These are phyloP conservation scores for Auricularia cornea DNA, from an alignment of 768 basidiomycete species.

Conservation along the genomic window DNA sequence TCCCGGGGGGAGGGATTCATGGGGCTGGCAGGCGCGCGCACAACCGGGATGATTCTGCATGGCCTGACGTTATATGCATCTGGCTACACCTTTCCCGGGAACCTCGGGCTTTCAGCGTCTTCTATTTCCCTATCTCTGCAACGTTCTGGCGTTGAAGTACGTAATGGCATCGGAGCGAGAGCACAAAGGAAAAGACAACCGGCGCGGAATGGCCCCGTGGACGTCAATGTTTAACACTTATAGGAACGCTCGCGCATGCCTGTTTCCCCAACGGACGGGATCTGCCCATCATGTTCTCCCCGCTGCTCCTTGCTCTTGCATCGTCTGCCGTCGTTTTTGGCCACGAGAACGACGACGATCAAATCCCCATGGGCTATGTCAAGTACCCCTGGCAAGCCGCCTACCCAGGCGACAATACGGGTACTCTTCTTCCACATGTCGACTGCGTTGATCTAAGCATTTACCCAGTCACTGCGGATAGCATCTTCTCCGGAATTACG, in stretches of 20 bases:
- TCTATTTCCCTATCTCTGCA: conserved; percentile 2
- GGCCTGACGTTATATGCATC: neutral
- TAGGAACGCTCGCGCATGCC: neutral
- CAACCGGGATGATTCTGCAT: neutral
- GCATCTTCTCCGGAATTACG: conserved; percentile 73
- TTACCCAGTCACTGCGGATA: conserved; percentile 60
- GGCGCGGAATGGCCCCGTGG: neutral
- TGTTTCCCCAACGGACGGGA: neutral
- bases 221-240: neutral
- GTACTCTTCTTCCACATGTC: conserved; percentile 22
- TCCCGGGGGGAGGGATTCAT: neutral
- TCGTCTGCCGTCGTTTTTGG: conserved; percentile 21
- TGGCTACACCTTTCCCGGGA: neutral
- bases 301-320: conserved; percentile 12
- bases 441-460: neutral
- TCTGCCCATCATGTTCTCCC: neutral
- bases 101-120: neutral
- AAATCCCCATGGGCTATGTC: conserved; percentile 60
- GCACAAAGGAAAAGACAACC: neutral
- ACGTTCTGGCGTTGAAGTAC: conserved; percentile 34
- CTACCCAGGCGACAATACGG: conserved; percentile 52
- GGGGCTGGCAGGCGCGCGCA: neutral
- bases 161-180: neutral
- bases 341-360: conserved; percentile 31
- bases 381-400: conserved; percentile 54